Conservation (phyloP, 495 filamentous ascomycete genomes). For the Friedmanniomyces endolithicus region DNA sequence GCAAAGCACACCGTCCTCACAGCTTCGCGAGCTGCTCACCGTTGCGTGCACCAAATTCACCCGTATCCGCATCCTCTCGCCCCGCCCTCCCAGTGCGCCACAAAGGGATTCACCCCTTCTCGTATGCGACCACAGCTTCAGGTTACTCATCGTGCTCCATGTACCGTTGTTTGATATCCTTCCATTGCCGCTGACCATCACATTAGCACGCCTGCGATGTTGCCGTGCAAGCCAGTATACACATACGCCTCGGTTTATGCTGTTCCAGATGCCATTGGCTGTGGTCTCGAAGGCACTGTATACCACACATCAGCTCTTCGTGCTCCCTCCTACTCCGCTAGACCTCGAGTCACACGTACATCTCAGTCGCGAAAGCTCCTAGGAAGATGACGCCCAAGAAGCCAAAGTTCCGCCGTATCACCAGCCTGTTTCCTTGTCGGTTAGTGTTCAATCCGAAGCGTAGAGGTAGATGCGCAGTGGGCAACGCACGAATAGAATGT, state of each 20-base stretch:
- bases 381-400: conserved; percentile 79
- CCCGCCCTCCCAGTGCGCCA: background rate
- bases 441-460: background rate
- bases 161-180: conserved; percentile 90
- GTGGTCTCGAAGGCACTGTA: conserved; percentile 61
- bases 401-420: conserved; percentile 74
- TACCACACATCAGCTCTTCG: background rate
- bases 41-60: background rate
- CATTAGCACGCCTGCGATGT: conserved; percentile 27
- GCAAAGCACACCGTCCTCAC: background rate
- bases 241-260: conserved; percentile 78
- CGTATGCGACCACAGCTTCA: background rate
- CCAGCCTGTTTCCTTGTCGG: conserved; percentile 42
- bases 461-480: background rate
- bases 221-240: background rate
- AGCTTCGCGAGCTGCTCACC: background rate
- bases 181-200: conserved; percentile 83
- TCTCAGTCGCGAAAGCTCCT: conserved; percentile 79
- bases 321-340: background rate
- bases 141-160: conserved; percentile 42
- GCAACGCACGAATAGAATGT: conserved; percentile 14
- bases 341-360: conserved; percentile 41
- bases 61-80: background rate
- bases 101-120: too few species aligned
- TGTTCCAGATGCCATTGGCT: conserved; percentile 79